These are phyloP conservation scores for Tolypocladium tropicale DNA, from an alignment of 2,329 filamentous ascomycete species.

Conservation along the genomic window DNA sequence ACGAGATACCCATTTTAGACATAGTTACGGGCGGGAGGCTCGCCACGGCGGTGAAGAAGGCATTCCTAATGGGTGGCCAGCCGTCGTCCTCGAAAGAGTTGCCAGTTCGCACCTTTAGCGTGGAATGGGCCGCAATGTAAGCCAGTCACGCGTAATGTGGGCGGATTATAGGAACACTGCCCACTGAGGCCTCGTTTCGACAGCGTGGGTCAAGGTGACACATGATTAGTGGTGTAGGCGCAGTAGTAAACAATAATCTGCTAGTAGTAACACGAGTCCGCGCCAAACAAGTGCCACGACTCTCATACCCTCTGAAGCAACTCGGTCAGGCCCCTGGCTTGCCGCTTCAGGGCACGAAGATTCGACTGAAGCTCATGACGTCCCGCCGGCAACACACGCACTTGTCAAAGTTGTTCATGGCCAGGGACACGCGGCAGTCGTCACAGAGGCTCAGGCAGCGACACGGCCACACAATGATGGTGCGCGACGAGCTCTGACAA, in stretches of 20 bases:
- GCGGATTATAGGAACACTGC: background rate
- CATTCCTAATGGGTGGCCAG: constrained; percentile 73
- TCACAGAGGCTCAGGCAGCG: constrained; percentile 91
- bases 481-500: constrained; percentile 76
- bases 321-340: background rate
- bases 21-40: constrained; percentile 78
- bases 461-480: constrained; percentile 92
- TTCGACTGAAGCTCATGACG: constrained; percentile 78
- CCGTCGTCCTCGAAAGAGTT: constrained; percentile 23
- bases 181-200: background rate
- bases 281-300: background rate
- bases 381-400: constrained; percentile 90
- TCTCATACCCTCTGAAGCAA: background rate
- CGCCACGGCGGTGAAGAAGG: constrained; percentile 94
- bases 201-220: background rate
- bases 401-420: constrained; percentile 94
- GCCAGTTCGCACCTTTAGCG: constrained; percentile 62
- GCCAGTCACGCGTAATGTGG: background rate
- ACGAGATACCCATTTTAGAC: constrained; percentile 75
- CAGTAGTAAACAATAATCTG: no score
- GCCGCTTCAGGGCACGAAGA: constrained; percentile 61
- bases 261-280: background rate
- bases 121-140: constrained; percentile 94
- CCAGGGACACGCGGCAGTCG: constrained; percentile 84
- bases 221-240: background rate